Evolutionary conservation across 1,139 yeast species (phyloP), one percentile per base, ranked within the genome.

Genomic region (Blastobotrys elegans): DNA sequence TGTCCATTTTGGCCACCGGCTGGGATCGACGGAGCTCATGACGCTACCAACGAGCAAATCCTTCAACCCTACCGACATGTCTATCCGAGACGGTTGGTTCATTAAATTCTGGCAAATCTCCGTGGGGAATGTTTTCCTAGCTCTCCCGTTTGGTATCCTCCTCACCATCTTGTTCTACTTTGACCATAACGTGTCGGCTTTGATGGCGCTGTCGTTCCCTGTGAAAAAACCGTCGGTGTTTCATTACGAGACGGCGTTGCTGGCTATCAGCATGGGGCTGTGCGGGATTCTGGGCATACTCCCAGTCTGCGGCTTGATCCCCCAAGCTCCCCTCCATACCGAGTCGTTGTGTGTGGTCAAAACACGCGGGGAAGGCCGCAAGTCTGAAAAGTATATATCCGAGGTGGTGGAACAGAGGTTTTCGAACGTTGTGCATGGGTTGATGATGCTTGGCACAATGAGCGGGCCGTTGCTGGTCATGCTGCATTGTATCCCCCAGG

Each of bases 291-390:
- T 92, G 11, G 98, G 98, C 0, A 74, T 92, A 1, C 98, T 97
- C 0, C 89, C 97, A 2, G 97, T 97, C 0, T 92, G 92, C 66
- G 98, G 98, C 0, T 71, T 92, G 33, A 90, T 92, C 37, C 98
- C 98, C 0, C 98, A 92, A 64, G 97, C 97, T 0, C 98, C 97
- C 0, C 65, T 92, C 38, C 98, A 92, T 60, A 89, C 97, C 0
- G 77, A 75, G 47, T 80, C 96, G 0, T 67, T 92, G 32, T 79
- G 88, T 38, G 82, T 87, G 3, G 76, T 74, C 53, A 77, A 78
- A 51, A 39, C 55, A 17, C 17, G 17, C 8, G 44, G 44, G 30
- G 54, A 57, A 26, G 52, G 51, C 11, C 49, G 50, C 26, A 72
- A 79, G 1, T 47, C 55, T 13, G 50, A 46, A 13, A 21, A 31